A percentile compares a stretch with the other conserved stretches of the same genome.
Conservation (phyloP, 2,329 filamentous ascomycete species). For the Colletotrichum chlorophyti region DNA sequence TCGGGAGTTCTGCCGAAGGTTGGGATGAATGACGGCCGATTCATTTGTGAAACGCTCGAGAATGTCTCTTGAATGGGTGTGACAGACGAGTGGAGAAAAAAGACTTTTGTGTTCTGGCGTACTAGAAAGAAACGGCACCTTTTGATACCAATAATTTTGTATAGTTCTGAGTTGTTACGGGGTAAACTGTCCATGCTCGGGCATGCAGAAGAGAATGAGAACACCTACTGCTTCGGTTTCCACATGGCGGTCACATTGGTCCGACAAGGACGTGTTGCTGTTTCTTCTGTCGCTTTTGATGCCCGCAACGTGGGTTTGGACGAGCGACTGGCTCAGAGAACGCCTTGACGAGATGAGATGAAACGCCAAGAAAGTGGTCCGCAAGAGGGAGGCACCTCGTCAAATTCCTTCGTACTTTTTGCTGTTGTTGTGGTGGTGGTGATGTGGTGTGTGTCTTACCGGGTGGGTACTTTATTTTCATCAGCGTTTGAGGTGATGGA, state of each 20-base stretch:
- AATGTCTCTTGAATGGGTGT: not conserved
- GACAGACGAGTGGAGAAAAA: not conserved
- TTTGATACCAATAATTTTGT: slow-evolving; percentile 21
- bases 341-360: slow-evolving; percentile 23
- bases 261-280: slow-evolving; percentile 11
- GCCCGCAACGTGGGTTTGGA: slow-evolving; percentile 15
- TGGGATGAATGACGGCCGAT: slow-evolving; percentile 24
- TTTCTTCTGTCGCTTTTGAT: slow-evolving; percentile 21
- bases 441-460: not conserved
- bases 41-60: slow-evolving; percentile 21
- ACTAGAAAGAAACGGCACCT: slow-evolving; percentile 9
- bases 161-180: slow-evolving; percentile 1
- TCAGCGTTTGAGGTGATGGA: slow-evolving; percentile 29
- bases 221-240: slow-evolving; percentile 12
- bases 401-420: no score
- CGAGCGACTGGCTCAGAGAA: slow-evolving; percentile 23
- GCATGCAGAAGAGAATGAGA: not conserved
- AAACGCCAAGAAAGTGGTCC: slow-evolving; percentile 14
- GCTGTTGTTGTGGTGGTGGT: not conserved
- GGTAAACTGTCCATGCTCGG: not conserved
- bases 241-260: slow-evolving; percentile 12
- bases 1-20: not conserved
- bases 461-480: slow-evolving; percentile 5
- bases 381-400: not conserved
- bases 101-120: slow-evolving; percentile 1